phyloP scores from a whole-genome alignment of 805 yeast genomes.

The Zygoascus biomembranicola region DNA sequence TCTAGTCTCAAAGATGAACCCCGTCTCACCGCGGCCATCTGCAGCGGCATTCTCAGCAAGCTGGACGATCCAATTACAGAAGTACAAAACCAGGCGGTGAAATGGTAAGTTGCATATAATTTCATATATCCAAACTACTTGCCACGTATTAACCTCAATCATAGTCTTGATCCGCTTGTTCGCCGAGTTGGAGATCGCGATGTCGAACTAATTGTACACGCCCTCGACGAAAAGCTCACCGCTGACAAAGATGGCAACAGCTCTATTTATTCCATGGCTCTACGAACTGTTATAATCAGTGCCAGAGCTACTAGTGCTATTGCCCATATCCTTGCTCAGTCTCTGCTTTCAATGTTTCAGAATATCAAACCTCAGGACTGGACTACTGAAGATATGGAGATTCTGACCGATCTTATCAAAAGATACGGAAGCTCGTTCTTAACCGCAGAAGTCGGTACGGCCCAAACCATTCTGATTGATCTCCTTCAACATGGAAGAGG shows the following conservation, averaged over 20 bases:
- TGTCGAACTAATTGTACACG: constrained; percentile 4
- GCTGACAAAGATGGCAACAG: constrained; percentile 20
- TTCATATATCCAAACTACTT: background rate
- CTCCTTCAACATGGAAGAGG: constrained; percentile 33
- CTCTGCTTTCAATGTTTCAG: constrained; percentile 20
- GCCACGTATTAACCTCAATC: background rate
- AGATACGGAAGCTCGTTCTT: constrained; percentile 39
- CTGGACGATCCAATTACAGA: constrained; percentile 59
- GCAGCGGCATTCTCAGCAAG: constrained; percentile 35
- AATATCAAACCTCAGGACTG: constrained; percentile 2
- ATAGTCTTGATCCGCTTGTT: constrained; percentile 15
- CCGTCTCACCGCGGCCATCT: constrained; percentile 23
- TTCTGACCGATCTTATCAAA: constrained; percentile 47
- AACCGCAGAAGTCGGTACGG: constrained; percentile 27
- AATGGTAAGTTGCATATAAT: constrained; percentile 25
- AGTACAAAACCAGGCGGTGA: constrained; percentile 67
- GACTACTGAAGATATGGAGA: constrained; percentile 51
- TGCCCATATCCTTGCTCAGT: constrained; percentile 20
- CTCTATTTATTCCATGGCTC: constrained; percentile 28
- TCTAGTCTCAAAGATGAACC: constrained; percentile 26
- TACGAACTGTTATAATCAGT: constrained; percentile 25
- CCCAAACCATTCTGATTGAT: constrained; percentile 27
- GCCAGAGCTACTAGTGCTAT: constrained; percentile 17
- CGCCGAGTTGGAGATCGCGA: constrained; percentile 3
- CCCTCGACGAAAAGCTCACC: constrained; percentile 1